Conservation (phyloP, 2,329 filamentous ascomycete genomes). For the Aspergillus neoniger region DNA sequence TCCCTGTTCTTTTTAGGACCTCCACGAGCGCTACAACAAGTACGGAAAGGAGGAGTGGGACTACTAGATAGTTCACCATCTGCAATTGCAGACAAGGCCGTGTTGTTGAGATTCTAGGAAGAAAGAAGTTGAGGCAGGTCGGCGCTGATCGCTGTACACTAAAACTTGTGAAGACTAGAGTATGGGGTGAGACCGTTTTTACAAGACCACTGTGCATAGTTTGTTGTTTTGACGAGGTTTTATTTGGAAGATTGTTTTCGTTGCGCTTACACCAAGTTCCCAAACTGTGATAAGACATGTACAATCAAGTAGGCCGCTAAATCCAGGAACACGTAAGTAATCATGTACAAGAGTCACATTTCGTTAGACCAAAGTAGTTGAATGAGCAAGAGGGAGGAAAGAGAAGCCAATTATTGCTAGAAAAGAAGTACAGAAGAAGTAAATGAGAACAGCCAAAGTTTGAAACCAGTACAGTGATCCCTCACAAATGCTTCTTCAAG, state of each 20-base stretch:
- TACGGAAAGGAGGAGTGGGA: constrained; percentile 92
- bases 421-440: constrained; percentile 21
- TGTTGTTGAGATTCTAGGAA: constrained; percentile 12
- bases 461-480: constrained; percentile 13
- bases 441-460: constrained; percentile 13
- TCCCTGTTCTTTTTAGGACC: constrained; percentile 56
- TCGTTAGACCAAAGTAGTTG: constrained; percentile 20
- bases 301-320: constrained; percentile 8
- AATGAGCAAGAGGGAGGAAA: neutral
- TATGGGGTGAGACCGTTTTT: constrained; percentile 22
- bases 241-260: constrained; percentile 32
- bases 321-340: constrained; percentile 4
- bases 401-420: constrained; percentile 12
- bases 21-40: constrained; percentile 99
- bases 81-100: constrained; percentile 14
- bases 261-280: constrained; percentile 19
- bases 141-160: constrained; percentile 36
- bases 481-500: constrained; percentile 22
- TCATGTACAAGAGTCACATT: constrained; percentile 22
- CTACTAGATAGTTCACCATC: constrained; percentile 31
- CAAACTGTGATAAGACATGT: neutral
- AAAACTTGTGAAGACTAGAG: constrained; percentile 32
- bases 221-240: constrained; percentile 31
- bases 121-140: constrained; percentile 10
- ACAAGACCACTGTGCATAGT: constrained; percentile 38